These are phyloP conservation scores for Pseudohalonectria lignicola DNA, from an alignment of 2,329 filamentous ascomycete species.

Conservation along the genomic window DNA sequence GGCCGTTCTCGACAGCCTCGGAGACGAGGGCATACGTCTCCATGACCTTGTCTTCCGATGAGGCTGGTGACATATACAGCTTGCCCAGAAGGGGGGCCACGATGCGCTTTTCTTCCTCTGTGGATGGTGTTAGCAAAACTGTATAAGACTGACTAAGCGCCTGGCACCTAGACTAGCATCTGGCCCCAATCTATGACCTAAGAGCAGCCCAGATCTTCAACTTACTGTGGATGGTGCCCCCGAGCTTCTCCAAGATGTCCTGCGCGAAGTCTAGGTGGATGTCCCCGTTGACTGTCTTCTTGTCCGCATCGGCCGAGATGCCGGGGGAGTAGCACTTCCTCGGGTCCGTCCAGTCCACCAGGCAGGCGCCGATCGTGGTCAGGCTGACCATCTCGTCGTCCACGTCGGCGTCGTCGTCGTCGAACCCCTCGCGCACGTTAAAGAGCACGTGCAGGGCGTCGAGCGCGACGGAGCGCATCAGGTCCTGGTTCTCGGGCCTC, in stretches of 20 bases:
- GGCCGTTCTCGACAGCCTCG: slow-evolving; percentile 50
- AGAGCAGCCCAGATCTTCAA: no score
- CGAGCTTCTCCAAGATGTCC: slow-evolving; percentile 65
- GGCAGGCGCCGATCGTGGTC: slow-evolving; percentile 65
- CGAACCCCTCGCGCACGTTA: slow-evolving; percentile 58
- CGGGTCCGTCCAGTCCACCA: slow-evolving; percentile 93
- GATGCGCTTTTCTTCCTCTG: slow-evolving; percentile 79
- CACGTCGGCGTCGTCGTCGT: slow-evolving; percentile 65
- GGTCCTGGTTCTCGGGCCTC: slow-evolving; percentile 66
- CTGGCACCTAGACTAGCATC: no score
- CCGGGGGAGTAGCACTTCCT: slow-evolving; percentile 57
- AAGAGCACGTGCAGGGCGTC: slow-evolving; percentile 66
- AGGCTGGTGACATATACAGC: slow-evolving; percentile 63
- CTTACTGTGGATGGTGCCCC: slow-evolving; percentile 57
- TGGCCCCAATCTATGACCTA: no score
- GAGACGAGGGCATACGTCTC: slow-evolving; percentile 46
- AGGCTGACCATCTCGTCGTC: slow-evolving; percentile 71
- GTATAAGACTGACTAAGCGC: no score
- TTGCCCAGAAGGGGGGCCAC: slow-evolving; percentile 71
- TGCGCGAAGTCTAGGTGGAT: slow-evolving; percentile 71
- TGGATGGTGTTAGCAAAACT: slow-evolving; percentile 15
- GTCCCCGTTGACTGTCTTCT: slow-evolving; percentile 59
- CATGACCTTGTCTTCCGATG: slow-evolving; percentile 45
- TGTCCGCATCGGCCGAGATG: slow-evolving; percentile 36
- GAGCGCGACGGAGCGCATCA: slow-evolving; percentile 66